Evolutionary conservation across 2,329 filamentous ascomycete species (phyloP), one percentile per base, ranked within the genome.

Genomic region (Aspergillus cejpii): DNA sequence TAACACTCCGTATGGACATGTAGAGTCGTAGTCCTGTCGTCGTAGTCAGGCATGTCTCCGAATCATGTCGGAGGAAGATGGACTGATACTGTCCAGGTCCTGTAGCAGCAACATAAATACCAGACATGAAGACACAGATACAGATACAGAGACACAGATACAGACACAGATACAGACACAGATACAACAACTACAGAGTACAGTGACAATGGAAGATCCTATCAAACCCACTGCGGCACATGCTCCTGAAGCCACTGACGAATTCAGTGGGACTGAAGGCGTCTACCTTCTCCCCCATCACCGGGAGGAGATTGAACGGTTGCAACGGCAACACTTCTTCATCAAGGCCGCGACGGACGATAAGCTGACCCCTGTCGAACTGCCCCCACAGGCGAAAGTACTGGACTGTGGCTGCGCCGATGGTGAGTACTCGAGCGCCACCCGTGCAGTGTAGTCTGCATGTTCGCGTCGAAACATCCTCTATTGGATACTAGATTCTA

Each of bases 281-380:
- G 39, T 24, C 12, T 51, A 51, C 37, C 40, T 49, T 14, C 39
- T 49, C 21, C 46, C 49, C 14, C 46, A 49, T 23, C 49, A 51
- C n/a, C 14, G 27, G 6, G 29, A 43, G 12, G 49, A 51, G 24
- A 41, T 46, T 4, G 41, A 48, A 21, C 36, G 49, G 5, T 34
- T 51, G 3, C 43, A 43, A 7, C 44, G 41, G 2, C 45, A 51
- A 21, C 48, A 51, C 41, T 19, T 23, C 6, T 48, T 48, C 34
- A 45, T 49, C 28, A 38, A 45, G 19, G 44, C 33, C 6, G 44
- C 48, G 10, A 48, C 48, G 3, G 36, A 36, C 11, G 39, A 44
- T 14, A 31, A 37, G 29, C 29, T 46, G 6, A 40, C 41, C 11
- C 8, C 41, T 11, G 34, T 42, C 14, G 17, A 43, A 2, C 28